phyloP scores from a whole-genome alignment of 768 basidiomycete genomes.

The Suillus placidus region DNA sequence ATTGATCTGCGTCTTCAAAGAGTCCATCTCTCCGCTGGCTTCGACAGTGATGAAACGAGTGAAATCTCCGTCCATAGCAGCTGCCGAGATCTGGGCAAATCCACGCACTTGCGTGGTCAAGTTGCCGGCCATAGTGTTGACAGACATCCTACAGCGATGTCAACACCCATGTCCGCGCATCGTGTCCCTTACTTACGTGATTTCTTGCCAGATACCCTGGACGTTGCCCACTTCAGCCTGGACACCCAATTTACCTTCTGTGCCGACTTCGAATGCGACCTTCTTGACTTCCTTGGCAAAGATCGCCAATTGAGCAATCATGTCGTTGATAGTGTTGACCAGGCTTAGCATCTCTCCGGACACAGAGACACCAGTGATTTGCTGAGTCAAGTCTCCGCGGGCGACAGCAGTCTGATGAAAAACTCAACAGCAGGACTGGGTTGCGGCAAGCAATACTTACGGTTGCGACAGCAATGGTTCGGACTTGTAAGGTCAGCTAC shows the following conservation, averaged over 20 bases:
- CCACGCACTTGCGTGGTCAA: slow-evolving; percentile 98
- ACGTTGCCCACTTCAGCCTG: slow-evolving; percentile 97
- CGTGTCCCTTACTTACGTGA: slow-evolving; percentile 66
- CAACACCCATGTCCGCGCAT: neutral
- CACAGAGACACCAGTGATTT: slow-evolving; percentile 90
- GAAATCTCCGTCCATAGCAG: slow-evolving; percentile 98
- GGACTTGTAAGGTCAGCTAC: slow-evolving; percentile 89
- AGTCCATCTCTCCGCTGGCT: slow-evolving; percentile 98
- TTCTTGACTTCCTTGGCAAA: slow-evolving; percentile 88
- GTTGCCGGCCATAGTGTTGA: slow-evolving; percentile 97
- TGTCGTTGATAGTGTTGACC: slow-evolving; percentile 96
- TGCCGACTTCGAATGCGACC: slow-evolving; percentile 96
- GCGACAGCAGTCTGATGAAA: slow-evolving; percentile 80
- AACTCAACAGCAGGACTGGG: neutral
- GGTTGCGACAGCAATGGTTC: slow-evolving; percentile 91
- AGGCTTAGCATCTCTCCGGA: slow-evolving; percentile 95
- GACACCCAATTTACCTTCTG: slow-evolving; percentile 97
- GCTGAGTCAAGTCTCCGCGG: slow-evolving; percentile 89
- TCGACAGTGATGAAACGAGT: slow-evolving; percentile 99
- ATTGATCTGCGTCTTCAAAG: slow-evolving; percentile 97
- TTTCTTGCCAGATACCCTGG: slow-evolving; percentile 98
- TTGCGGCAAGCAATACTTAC: slow-evolving; percentile 43
- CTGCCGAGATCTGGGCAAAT: slow-evolving; percentile 97
- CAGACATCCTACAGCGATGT: slow-evolving; percentile 66
- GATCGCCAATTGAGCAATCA: slow-evolving; percentile 69